phyloP scores from a whole-genome alignment of 2,329 filamentous ascomycete genomes.

The Parasarocladium wereldwijsianum region DNA sequence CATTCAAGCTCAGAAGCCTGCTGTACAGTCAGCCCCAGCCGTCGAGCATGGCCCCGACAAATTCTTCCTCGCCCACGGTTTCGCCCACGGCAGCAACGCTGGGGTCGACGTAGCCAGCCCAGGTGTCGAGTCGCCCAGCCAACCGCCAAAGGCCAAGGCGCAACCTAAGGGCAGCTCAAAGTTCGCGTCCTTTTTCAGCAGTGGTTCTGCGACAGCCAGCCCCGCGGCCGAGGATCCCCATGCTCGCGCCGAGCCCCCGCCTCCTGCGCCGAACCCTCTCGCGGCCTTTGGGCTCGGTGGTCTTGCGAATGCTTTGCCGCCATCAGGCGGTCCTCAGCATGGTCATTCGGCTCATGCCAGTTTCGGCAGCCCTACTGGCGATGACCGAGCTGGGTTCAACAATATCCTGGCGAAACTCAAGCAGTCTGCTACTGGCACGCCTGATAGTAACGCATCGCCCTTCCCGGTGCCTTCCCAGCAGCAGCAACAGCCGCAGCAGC shows the following conservation, averaged over 20 bases:
- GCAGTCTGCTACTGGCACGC: conserved; percentile 32
- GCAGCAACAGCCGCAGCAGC: conserved; percentile 7
- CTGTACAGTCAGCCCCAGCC: conserved; percentile 44
- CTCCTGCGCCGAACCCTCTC: conserved; percentile 13
- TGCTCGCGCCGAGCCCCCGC: conserved; percentile 29
- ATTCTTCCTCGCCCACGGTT: conserved; percentile 51
- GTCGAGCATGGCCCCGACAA: conserved; percentile 59
- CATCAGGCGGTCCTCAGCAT: conserved; percentile 2
- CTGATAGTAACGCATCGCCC: conserved; percentile 25
- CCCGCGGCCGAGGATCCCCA: conserved; percentile 1
- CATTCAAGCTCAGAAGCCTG: conserved; percentile 33
- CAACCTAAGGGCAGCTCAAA: conserved; percentile 59
- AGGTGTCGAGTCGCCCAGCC: background rate
- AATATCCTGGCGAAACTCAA: conserved; percentile 64
- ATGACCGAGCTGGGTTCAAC: conserved; percentile 77
- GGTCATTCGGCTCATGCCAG: too few species aligned
- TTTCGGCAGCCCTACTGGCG: conserved; percentile 32
- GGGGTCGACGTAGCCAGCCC: background rate
- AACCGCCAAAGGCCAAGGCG: conserved; percentile 34
- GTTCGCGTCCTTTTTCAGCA: conserved; percentile 65
- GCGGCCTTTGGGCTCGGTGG: conserved; percentile 21
- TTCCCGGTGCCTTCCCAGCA: conserved; percentile 26
- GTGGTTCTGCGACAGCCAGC: background rate
- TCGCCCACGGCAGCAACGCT: conserved; percentile 9
- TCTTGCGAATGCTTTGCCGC: conserved; percentile 1